Conservation (phyloP, 805 yeast species). For the Nakazawaea laoshanensis region DNA sequence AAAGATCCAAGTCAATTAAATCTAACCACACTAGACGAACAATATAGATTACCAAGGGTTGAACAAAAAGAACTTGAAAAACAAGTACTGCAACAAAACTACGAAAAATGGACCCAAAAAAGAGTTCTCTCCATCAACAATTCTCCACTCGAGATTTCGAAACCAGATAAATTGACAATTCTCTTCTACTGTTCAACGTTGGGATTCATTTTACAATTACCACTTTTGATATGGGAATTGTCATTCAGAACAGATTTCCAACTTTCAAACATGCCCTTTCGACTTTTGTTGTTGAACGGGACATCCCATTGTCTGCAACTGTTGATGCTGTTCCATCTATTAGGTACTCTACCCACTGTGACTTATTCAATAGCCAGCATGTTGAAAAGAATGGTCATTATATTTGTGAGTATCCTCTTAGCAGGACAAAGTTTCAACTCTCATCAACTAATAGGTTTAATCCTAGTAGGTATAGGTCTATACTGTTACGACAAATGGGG, state of each 20-base stretch:
- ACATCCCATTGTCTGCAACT: slow-evolving; percentile 74
- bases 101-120: slow-evolving; percentile 4
- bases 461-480: slow-evolving; percentile 45
- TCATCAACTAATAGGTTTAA: slow-evolving; percentile 40
- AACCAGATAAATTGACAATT: slow-evolving; percentile 76
- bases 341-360: slow-evolving; percentile 77
- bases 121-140: slow-evolving; percentile 3
- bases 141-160: slow-evolving; percentile 18
- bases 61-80: slow-evolving; percentile 17
- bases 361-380: slow-evolving; percentile 81
- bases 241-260: slow-evolving; percentile 19
- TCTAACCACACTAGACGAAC: slow-evolving; percentile 8
- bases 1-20: slow-evolving; percentile 10
- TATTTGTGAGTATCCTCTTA: slow-evolving; percentile 66
- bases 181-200: slow-evolving; percentile 69
- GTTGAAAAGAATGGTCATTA: slow-evolving; percentile 82
- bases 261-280: slow-evolving; percentile 31
- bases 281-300: slow-evolving; percentile 56
- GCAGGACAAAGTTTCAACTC: slow-evolving; percentile 40
- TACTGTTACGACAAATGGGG: slow-evolving; percentile 60
- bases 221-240: slow-evolving; percentile 65
- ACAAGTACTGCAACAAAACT: slow-evolving; percentile 14
- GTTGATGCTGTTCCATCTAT: slow-evolving; percentile 68
- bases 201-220: slow-evolving; percentile 65
- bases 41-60: slow-evolving; percentile 12